These are phyloP conservation scores for Dactylella cylindrospora DNA, from an alignment of 2,329 filamentous ascomycete genomes.

Conservation along the genomic window DNA sequence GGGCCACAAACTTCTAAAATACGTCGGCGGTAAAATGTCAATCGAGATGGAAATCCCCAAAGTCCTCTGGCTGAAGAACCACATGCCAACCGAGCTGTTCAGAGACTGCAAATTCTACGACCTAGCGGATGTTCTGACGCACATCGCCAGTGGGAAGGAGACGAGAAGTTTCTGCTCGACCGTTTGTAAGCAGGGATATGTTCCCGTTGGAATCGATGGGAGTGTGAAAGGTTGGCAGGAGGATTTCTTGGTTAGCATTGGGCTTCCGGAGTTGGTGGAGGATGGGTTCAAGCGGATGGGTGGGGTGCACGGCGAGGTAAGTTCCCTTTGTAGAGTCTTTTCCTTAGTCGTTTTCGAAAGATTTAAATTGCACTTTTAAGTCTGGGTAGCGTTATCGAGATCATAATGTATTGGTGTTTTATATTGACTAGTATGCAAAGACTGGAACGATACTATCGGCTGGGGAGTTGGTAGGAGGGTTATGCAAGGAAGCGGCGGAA, in stretches of 20 bases:
- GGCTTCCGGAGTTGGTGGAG: conserved; percentile 77
- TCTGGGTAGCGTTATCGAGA: conserved; percentile 28
- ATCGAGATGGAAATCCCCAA: conserved; percentile 99
- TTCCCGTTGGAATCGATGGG: conserved; percentile 94
- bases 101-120: conserved; percentile 96
- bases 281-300: conserved; percentile 92
- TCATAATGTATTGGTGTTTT: conserved; percentile 35
- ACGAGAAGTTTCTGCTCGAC: conserved; percentile 92
- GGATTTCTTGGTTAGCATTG: conserved; percentile 85
- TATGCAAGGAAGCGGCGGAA: conserved; percentile 78
- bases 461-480: conserved; percentile 81
- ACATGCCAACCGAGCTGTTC: conserved; percentile 92
- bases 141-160: conserved; percentile 89
- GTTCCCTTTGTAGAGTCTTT: conserved; percentile 56
- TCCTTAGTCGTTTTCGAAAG: conserved; percentile 23
- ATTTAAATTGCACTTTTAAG: conserved; percentile 11
- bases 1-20: conserved; percentile 86
- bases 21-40: conserved; percentile 97
- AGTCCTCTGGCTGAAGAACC: conserved; percentile 95
- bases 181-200: conserved; percentile 95
- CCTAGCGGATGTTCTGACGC: conserved; percentile 85
- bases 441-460: conserved; percentile 89
- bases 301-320: conserved; percentile 90
- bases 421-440: conserved; percentile 56
- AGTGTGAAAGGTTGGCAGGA: conserved; percentile 98